Conservation (phyloP, 2,329 filamentous ascomycete species). For the Alternaria metachromatica region DNA sequence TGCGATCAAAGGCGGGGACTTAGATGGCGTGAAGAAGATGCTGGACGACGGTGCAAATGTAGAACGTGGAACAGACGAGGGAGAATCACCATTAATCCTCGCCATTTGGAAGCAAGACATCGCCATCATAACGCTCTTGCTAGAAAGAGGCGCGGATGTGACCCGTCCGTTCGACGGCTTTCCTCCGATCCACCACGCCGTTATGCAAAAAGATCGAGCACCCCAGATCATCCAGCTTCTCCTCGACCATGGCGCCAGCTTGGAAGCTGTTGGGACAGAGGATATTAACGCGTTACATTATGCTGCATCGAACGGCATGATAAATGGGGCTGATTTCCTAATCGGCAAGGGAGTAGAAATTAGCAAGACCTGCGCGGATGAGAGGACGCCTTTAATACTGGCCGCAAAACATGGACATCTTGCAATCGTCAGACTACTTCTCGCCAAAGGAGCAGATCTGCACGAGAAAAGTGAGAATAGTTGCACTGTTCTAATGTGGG, state of each 20-base stretch:
- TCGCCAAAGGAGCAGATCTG: constrained; percentile 26
- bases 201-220: constrained; percentile 1
- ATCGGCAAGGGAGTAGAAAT: constrained; percentile 22
- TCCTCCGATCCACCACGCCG: constrained; percentile 22
- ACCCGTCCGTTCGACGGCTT: constrained; percentile 6
- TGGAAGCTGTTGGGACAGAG: constrained; percentile 10
- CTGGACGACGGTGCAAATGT: constrained; percentile 15
- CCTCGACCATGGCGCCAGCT: constrained; percentile 21
- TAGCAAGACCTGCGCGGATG: constrained; percentile 16
- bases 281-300: constrained; percentile 26
- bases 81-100: constrained; percentile 16
- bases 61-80: constrained; percentile 12
- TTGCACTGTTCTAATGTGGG: constrained; percentile 23
- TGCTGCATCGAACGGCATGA: constrained; percentile 21
- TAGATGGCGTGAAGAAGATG: constrained; percentile 6
- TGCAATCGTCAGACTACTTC: constrained; percentile 20
- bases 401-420: constrained; percentile 26
- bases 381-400: constrained; percentile 27
- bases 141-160: constrained; percentile 18
- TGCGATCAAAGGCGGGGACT: constrained; percentile 14
- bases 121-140: constrained; percentile 17
- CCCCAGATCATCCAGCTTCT: constrained; percentile 25
- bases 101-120: constrained; percentile 20
- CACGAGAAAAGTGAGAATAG: constrained; percentile 17
- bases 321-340: constrained; percentile 25